Conservation (phyloP, 2,329 filamentous ascomycete genomes). For the Hypoxylon sp. region DNA sequence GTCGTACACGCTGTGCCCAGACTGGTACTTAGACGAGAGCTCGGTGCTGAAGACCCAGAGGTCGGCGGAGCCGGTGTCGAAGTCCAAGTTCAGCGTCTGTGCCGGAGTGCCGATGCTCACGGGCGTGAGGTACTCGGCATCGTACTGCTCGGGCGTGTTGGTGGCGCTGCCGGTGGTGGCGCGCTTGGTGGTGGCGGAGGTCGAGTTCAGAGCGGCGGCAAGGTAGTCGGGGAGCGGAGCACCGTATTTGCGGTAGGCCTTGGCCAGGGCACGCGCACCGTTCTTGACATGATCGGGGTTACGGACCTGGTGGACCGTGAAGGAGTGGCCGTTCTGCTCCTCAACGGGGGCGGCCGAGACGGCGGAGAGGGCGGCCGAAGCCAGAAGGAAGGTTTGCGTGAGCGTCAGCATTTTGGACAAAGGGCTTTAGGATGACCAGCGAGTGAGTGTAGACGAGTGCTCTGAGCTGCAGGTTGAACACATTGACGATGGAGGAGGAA, state of each 20-base stretch:
- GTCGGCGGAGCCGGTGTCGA: constrained; percentile 43
- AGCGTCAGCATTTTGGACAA: constrained; percentile 32
- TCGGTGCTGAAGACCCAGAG: constrained; percentile 41
- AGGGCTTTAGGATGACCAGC: constrained; percentile 10
- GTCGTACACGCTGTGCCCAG: constrained; percentile 37
- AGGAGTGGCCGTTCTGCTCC: constrained; percentile 36
- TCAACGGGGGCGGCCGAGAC: constrained; percentile 24
- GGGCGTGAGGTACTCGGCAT: constrained; percentile 38
- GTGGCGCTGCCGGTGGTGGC: constrained; percentile 35
- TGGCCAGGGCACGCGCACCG: constrained; percentile 53
- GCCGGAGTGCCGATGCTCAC: constrained; percentile 38
- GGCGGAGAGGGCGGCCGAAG: constrained; percentile 27
- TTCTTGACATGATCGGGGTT: constrained; percentile 53
- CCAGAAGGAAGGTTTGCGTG: constrained; percentile 32
- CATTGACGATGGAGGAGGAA: constrained; percentile 14
- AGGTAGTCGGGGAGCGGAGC: constrained; percentile 51
- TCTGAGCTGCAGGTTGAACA: constrained; percentile 8
- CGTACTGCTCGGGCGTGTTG: constrained; percentile 31
- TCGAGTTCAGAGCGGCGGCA: constrained; percentile 41
- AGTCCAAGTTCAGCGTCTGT: constrained; percentile 39
- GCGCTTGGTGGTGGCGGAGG: constrained; percentile 41
- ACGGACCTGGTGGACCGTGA: constrained; percentile 53
- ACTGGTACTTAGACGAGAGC: constrained; percentile 18
- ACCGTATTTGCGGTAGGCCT: constrained; percentile 55
- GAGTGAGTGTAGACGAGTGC: constrained; percentile 13